Conservation (phyloP, 768 basidiomycete species). For the Boletus vermiculosoides region DNA sequence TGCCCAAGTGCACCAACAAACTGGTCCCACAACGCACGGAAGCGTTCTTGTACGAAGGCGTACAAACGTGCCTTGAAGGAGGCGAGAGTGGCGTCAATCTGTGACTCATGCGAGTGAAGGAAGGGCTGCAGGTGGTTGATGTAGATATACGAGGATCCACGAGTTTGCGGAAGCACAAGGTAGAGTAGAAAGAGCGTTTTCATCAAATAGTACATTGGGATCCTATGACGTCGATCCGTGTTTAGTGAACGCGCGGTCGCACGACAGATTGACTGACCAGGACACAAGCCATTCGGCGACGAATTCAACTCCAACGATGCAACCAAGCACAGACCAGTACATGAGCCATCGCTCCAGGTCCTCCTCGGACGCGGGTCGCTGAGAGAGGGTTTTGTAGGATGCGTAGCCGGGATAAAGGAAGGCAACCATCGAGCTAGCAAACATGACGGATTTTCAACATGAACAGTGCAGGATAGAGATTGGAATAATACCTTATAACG, state of each 20-base stretch:
- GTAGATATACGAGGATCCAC: conserved; percentile 87
- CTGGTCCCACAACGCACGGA: conserved; percentile 66
- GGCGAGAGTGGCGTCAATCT: conserved; percentile 81
- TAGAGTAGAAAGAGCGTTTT: conserved; percentile 87
- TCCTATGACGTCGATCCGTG: conserved; percentile 45
- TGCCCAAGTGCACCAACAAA: conserved; percentile 50
- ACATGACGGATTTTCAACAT: not conserved
- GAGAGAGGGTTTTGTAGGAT: conserved; percentile 91
- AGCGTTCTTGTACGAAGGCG: conserved; percentile 60
- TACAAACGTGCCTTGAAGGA: conserved; percentile 59
- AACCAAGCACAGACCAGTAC: conserved; percentile 93
- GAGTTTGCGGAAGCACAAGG: conserved; percentile 86
- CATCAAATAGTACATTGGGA: conserved; percentile 83
- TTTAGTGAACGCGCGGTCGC: conserved; percentile 7
- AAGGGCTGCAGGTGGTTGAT: conserved; percentile 75
- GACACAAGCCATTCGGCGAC: conserved; percentile 84
- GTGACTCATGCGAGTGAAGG: conserved; percentile 75
- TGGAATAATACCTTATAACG: conserved; percentile 36
- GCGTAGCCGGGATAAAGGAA: conserved; percentile 95
- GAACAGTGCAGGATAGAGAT: conserved; percentile 28
- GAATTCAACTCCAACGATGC: conserved; percentile 79
- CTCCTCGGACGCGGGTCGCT: conserved; percentile 79
- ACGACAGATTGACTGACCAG: conserved; percentile 54
- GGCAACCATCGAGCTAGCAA: conserved; percentile 59
- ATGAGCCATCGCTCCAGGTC: conserved; percentile 94